phyloP scores from a whole-genome alignment of 768 basidiomycete species.

The Chalciporus pseudorubinellus region DNA sequence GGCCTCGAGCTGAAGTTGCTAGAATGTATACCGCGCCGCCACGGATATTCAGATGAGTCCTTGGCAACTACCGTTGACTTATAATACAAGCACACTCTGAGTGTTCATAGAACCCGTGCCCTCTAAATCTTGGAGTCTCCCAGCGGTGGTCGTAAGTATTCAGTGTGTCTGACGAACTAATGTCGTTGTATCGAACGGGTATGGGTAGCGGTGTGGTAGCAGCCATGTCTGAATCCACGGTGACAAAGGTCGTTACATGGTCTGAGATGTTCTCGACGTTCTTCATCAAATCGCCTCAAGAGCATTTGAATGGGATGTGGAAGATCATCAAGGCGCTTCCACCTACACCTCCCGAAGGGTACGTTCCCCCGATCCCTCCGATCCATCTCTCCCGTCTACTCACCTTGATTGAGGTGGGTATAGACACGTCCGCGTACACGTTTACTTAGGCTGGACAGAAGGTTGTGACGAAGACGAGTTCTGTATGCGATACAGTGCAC shows the following conservation, averaged over 20 bases:
- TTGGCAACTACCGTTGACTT: too few species aligned
- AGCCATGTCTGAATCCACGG: not conserved
- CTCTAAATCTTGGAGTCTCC: too few species aligned
- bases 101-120: too few species aligned
- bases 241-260: not conserved
- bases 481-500: constrained; percentile 24
- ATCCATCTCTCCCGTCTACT: too few species aligned
- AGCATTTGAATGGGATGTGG: constrained; percentile 26
- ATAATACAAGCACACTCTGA: too few species aligned
- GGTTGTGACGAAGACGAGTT: constrained; percentile 31
- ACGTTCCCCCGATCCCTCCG: not conserved
- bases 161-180: not conserved
- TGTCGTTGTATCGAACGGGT: not conserved
- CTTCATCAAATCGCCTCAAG: constrained; percentile 15
- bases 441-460: constrained; percentile 29
- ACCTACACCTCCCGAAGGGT: constrained; percentile 15
- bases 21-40: too few species aligned
- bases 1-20: too few species aligned
- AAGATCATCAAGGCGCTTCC: constrained; percentile 19
- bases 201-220: not conserved
- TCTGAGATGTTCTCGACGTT: constrained; percentile 15
- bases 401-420: too few species aligned
- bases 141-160: too few species aligned
- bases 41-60: too few species aligned
- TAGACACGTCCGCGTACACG: constrained; percentile 32